phyloP scores from a whole-genome alignment of 1,284 basidiomycete species.

The Ustilago bromivora region DNA sequence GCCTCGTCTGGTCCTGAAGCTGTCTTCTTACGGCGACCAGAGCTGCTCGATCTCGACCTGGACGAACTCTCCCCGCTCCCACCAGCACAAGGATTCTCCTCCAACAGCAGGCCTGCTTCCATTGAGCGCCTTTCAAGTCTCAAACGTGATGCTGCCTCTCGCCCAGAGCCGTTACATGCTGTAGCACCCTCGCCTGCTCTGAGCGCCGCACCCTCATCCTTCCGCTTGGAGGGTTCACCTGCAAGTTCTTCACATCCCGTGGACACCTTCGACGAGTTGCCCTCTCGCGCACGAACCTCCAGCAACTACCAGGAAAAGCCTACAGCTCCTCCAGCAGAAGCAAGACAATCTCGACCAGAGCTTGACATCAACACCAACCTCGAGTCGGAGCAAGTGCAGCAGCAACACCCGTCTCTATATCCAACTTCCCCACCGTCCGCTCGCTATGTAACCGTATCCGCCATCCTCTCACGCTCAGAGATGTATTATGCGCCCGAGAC shows the following conservation, averaged over 20 bases:
- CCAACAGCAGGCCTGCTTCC: constrained; percentile 18
- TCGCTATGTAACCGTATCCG: constrained; percentile 58
- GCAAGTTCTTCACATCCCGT: constrained; percentile 15
- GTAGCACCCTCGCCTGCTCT: constrained; percentile 23
- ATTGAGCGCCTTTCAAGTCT: constrained; percentile 21
- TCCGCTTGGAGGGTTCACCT: constrained; percentile 37
- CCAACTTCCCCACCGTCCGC: constrained; percentile 17
- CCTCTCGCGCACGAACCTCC: not conserved
- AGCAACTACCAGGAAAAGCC: not conserved
- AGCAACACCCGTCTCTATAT: not conserved
- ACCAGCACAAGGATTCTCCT: constrained; percentile 25
- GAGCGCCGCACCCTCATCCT: constrained; percentile 32
- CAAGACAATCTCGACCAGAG: not conserved
- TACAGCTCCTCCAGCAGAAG: not conserved
- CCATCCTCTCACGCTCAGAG: constrained; percentile 61
- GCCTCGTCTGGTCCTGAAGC: not conserved
- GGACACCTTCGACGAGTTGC: not conserved
- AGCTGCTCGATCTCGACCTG: constrained; percentile 37
- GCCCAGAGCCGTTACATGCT: not conserved
- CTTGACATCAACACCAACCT: not conserved
- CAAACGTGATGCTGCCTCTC: constrained; percentile 14
- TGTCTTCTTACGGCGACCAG: not conserved
- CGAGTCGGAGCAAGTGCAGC: not conserved
- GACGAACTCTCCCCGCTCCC: constrained; percentile 50
- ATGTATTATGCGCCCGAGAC: constrained; percentile 45